phyloP scores from a whole-genome alignment of 1,284 basidiomycete species.

The Papiliotrema fonsecae region DNA sequence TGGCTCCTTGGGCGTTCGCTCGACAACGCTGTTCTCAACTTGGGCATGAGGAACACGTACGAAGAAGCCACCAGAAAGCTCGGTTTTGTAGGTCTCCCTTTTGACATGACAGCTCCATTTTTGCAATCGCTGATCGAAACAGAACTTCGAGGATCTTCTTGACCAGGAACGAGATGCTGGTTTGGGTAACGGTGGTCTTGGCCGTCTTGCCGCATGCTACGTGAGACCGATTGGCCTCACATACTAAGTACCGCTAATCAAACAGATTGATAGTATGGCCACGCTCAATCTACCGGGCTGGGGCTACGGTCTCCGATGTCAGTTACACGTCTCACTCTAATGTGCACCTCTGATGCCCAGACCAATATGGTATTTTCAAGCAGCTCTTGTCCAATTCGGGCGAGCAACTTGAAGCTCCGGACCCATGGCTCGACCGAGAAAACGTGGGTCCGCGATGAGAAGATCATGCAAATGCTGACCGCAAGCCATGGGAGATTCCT shows the following conservation, averaged over 20 bases:
- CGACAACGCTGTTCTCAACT: slow-evolving; percentile 83
- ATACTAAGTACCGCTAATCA: not conserved
- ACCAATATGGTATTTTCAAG: slow-evolving; percentile 92
- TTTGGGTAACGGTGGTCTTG: slow-evolving; percentile 76
- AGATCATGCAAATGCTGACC: slow-evolving; percentile 9
- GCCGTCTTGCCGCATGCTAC: slow-evolving; percentile 89
- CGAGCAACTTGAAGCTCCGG: slow-evolving; percentile 81
- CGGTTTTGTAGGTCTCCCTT: slow-evolving; percentile 52
- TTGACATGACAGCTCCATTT: no score
- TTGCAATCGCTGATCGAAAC: slow-evolving; percentile 2
- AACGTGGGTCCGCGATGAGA: slow-evolving; percentile 61
- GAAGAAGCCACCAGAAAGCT: slow-evolving; percentile 63
- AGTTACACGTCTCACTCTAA: slow-evolving; percentile 4
- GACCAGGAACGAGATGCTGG: slow-evolving; percentile 83
- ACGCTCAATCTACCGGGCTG: slow-evolving; percentile 77
- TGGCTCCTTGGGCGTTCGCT: slow-evolving; percentile 74
- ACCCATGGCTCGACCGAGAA: slow-evolving; percentile 83
- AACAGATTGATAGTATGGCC: slow-evolving; percentile 51
- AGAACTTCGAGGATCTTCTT: slow-evolving; percentile 74
- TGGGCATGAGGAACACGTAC: slow-evolving; percentile 73
- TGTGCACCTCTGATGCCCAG: slow-evolving; percentile 8
- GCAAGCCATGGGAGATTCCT: slow-evolving; percentile 72
- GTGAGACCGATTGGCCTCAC: slow-evolving; percentile 44
- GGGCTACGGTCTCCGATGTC: slow-evolving; percentile 73
- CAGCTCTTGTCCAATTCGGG: slow-evolving; percentile 71